phyloP scores from a whole-genome alignment of 2,329 filamentous ascomycete genomes.

The Dryadomyces quercivorus region DNA sequence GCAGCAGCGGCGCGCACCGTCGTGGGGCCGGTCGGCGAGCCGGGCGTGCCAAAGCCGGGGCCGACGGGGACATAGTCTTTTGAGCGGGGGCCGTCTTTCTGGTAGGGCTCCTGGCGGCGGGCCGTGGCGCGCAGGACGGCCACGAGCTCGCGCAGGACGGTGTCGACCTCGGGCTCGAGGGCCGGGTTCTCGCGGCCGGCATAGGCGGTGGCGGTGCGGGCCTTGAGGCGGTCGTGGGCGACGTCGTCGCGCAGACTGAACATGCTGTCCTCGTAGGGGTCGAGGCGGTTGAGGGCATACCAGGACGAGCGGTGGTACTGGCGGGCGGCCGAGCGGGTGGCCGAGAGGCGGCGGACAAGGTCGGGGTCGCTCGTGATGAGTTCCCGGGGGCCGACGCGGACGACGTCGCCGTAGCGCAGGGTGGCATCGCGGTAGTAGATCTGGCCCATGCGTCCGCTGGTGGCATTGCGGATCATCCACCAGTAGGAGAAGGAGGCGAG shows the following conservation, averaged over 20 bases:
- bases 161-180: conserved; percentile 16
- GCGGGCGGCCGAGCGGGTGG: conserved; percentile 13
- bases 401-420: conserved; percentile 17
- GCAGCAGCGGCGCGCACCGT: not conserved
- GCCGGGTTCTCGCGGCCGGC: conserved; percentile 16
- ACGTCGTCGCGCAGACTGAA: conserved; percentile 26
- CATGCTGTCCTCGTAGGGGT: conserved; percentile 34
- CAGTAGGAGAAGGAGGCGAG: conserved; percentile 21
- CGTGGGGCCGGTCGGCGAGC: not conserved
- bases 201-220: conserved; percentile 15
- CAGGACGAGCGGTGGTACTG: conserved; percentile 21
- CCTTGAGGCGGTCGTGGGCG: conserved; percentile 18
- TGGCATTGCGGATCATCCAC: conserved; percentile 16
- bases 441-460: conserved; percentile 14
- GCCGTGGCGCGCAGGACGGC: conserved; percentile 7
- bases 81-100: not conserved
- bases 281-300: conserved; percentile 33
- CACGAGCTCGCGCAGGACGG: conserved; percentile 10
- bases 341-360: conserved; percentile 18
- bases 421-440: conserved; percentile 12
- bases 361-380: conserved; percentile 22
- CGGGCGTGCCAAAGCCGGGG: not conserved
- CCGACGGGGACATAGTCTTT: not conserved
- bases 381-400: conserved; percentile 24
- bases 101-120: not conserved